Base-by-base conservation (phyloP, 2,329 filamentous ascomycete species). In the Orbilia oligospora region DNA sequence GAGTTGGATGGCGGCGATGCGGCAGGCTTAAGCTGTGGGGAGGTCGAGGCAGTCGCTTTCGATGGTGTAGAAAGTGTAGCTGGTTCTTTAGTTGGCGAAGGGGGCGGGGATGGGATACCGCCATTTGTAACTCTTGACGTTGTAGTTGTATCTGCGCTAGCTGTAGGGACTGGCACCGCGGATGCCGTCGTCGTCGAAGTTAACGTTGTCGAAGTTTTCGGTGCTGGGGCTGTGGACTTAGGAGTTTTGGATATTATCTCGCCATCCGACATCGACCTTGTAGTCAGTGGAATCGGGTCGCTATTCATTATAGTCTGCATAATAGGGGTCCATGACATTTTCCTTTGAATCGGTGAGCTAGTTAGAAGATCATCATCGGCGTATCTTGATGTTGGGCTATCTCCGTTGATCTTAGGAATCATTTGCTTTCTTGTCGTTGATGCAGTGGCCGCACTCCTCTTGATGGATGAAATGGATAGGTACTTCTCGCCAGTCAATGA, bases 251-350 rank as follows among this genome's bases (percentile, higher is more conserved):
- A 51, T 22, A 44, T 53, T n/a, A 68, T 53, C 64, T 68, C 36
- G 18, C 36, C 49, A 5, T 68, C 65, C 6, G 65, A 68, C 49
- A 55, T 55, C 9, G 65, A 44, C 12, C 65, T 68, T 14, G 41
- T n/a, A 10, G 48, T 33, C 6, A 18, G 61, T 12, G 4, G 20
- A 10, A 48, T 53, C 14, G 65, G 49, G 30, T 44, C 65, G 27
- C 24, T 61, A 30, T 44, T 63, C 6, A n/a, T 71, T 14, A 77
- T 56, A 1, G 75, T 78, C 38, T 78, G 75, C 41, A 63, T 72
- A 44, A 78, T 72, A 6, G 75, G 75, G 20, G 75, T 71, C 75
- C 75, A 78, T 3, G 75, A 78, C 75, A 78, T 78, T 27, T 78
- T 56, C 22, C 75, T 63, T 46, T 78, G 75, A 14, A 78, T 72